Conservation (phyloP, 2,329 filamentous ascomycete genomes). For the Apiospora saccharicola region DNA sequence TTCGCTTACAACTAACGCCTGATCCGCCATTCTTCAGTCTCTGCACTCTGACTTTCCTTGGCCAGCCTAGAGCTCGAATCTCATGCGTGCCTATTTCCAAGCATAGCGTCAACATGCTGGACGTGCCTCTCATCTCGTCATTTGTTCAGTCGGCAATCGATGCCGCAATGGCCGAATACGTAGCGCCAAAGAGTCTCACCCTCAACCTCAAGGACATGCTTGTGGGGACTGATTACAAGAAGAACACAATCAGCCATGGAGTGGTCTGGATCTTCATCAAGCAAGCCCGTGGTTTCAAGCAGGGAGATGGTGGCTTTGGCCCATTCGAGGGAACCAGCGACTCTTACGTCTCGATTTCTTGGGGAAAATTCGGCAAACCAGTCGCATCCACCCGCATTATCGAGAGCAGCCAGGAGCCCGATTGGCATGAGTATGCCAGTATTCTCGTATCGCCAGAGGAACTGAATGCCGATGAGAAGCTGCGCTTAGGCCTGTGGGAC, state of each 20-base stretch:
- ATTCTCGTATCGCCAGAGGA: conserved; percentile 76
- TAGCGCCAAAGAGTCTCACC: conserved; percentile 77
- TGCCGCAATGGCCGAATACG: conserved; percentile 77
- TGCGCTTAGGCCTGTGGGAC: conserved; percentile 76
- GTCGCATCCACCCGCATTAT: conserved; percentile 72
- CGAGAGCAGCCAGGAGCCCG: conserved; percentile 69
- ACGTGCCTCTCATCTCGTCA: conserved; percentile 75
- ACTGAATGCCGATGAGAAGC: conserved; percentile 73
- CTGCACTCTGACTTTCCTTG: conserved; percentile 76
- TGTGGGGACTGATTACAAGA: conserved; percentile 80
- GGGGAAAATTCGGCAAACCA: conserved; percentile 79
- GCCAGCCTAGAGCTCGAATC: conserved; percentile 75
- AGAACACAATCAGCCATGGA: conserved; percentile 71
- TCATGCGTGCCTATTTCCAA: conserved; percentile 75
- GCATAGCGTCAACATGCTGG: conserved; percentile 75
- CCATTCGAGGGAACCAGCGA: conserved; percentile 71
- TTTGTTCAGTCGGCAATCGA: conserved; percentile 80
- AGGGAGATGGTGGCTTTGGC: conserved; percentile 70
- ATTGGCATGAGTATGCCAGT: conserved; percentile 74
- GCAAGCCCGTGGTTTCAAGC: conserved; percentile 73
- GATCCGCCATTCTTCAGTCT: conserved; percentile 81
- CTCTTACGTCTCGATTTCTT: conserved; percentile 75
- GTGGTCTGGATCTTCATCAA: conserved; percentile 72
- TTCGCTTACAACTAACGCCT: conserved; percentile 76
- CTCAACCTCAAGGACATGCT: conserved; percentile 80